Base-by-base conservation (phyloP, 1,284 basidiomycete genomes). In the Tremellales sp. region DNA sequence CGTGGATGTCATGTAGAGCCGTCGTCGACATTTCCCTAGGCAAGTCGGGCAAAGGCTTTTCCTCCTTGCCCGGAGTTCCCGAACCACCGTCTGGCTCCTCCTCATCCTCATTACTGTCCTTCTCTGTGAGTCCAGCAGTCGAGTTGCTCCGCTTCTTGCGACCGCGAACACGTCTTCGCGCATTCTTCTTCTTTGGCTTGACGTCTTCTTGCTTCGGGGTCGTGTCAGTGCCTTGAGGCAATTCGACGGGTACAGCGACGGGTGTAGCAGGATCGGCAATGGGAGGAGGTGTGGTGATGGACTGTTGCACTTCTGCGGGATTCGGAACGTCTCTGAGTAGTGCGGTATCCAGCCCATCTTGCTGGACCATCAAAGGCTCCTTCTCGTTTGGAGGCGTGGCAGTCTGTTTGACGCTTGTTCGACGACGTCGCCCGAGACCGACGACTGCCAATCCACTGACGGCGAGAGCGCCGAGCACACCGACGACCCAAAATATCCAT, bases 51-150 rank as follows among this genome's bases (percentile, higher is more conserved):
- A 64, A 47, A 0, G 68, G 68, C 51, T 68, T 67, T 29, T 67
- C 67, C 48, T 53, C 58, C 48, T 59, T 55, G 7, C n/a, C 5
- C 3, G 49, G 43, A 11, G 43, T 37, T 17, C 29, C 41, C 4
- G 39, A 25, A 5, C 15, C 13, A 7, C 46, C 39, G 39, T 72
- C 75, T 1, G 73, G 73, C 21, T 68, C 63, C 24, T 73, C 73
- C 3, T 61, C 73, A 8, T 68, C 77, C 19, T 68, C 76, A 25
- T 78, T 78, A 27, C 76, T 81, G 49, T 84, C 84, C 43, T 82
- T 84, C 19, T 46, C 58, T 21, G 46, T 22, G 2, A 45, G 42
- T 3, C 46, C 56, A n/a, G 60, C 52, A 4, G 56, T 52, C 1
- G 61, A 57, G 43, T 62, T 61, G 17, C 54, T 46, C 22, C 60